Conservation (phyloP, 805 yeast genomes). For the Yueomyces sp. region DNA sequence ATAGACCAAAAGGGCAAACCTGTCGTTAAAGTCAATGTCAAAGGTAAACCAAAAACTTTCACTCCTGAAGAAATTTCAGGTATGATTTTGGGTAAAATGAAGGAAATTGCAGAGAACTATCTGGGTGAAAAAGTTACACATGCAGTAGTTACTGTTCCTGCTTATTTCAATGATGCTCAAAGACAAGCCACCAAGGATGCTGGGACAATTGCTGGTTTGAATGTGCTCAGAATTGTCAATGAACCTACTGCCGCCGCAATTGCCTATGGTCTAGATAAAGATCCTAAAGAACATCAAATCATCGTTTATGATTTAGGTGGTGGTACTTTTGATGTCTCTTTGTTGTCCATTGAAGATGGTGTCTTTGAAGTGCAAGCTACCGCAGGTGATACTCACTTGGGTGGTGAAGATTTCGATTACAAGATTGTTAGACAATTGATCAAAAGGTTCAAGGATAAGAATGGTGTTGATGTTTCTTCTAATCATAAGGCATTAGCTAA, state of each 20-base stretch:
- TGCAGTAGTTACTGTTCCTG: conserved; percentile 82
- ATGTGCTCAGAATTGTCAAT: conserved; percentile 62
- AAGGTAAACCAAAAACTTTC: conserved; percentile 64
- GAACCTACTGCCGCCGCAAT: conserved; percentile 83
- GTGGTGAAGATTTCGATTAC: conserved; percentile 78
- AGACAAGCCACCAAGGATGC: conserved; percentile 88
- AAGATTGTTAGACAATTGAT: conserved; percentile 44
- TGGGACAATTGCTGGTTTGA: conserved; percentile 59
- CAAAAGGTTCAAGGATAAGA: conserved; percentile 39
- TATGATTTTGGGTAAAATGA: conserved; percentile 49
- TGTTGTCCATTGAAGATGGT: conserved; percentile 66
- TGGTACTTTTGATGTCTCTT: conserved; percentile 77
- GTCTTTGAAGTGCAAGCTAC: conserved; percentile 75
- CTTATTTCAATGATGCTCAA: conserved; percentile 72
- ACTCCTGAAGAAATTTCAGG: conserved; percentile 70
- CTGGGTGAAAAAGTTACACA: conserved; percentile 40
- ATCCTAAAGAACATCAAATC: conserved; percentile 25
- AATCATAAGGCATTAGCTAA: conserved; percentile 55
- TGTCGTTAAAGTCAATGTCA: conserved; percentile 56
- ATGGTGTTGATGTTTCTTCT: conserved; percentile 28
- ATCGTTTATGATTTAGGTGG: conserved; percentile 69
- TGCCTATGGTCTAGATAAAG: conserved; percentile 61
- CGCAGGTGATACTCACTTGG: conserved; percentile 73
- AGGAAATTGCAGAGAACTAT: conserved; percentile 47
- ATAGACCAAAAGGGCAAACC: conserved; percentile 70